phyloP scores from a whole-genome alignment of 768 basidiomycete species.

The Podaxis carcinomalis region DNA sequence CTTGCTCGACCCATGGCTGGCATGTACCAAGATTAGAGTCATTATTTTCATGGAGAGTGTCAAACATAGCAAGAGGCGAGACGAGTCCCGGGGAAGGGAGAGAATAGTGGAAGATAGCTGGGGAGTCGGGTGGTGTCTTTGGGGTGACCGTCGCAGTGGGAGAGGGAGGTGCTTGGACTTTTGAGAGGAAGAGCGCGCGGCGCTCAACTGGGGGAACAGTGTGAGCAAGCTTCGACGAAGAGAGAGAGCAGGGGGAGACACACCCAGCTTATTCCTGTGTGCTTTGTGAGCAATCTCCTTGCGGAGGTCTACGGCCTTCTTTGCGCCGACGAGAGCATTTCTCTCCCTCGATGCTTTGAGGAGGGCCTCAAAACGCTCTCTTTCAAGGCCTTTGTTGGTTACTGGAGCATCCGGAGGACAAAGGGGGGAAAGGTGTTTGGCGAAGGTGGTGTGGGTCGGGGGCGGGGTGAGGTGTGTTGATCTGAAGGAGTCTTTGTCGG shows the following conservation, averaged over 20 bases:
- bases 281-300: slow-evolving; percentile 72
- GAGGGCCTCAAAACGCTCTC: slow-evolving; percentile 58
- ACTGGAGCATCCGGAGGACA: slow-evolving; percentile 33
- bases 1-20: slow-evolving; percentile 61
- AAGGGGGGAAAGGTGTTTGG: slow-evolving; percentile 47
- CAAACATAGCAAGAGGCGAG: slow-evolving; percentile 59
- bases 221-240: neutral
- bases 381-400: slow-evolving; percentile 51
- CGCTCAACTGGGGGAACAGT: slow-evolving; percentile 51
- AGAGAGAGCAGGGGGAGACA: slow-evolving; percentile 19
- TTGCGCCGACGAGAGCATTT: slow-evolving; percentile 35
- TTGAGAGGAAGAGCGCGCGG: slow-evolving; percentile 72
- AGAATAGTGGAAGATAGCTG: slow-evolving; percentile 62
- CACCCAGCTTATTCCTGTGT: slow-evolving; percentile 73
- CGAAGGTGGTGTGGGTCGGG: slow-evolving; percentile 38
- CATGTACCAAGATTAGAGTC: slow-evolving; percentile 21
- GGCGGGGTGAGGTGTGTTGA: slow-evolving; percentile 56
- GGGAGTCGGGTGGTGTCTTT: slow-evolving; percentile 67
- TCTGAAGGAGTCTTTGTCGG: slow-evolving; percentile 50
- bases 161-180: slow-evolving; percentile 63
- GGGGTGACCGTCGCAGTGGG: slow-evolving; percentile 53
- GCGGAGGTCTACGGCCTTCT: slow-evolving; percentile 54
- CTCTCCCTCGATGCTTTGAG: slow-evolving; percentile 59
- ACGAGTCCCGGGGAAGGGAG: slow-evolving; percentile 66
- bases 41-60: slow-evolving; percentile 36